Percentiles rank a stretch among this genome's conserved stretches.
These are phyloP conservation scores for Monosporascus sp. DNA, from an alignment of 2,329 filamentous ascomycete species.

Conservation along the genomic window DNA sequence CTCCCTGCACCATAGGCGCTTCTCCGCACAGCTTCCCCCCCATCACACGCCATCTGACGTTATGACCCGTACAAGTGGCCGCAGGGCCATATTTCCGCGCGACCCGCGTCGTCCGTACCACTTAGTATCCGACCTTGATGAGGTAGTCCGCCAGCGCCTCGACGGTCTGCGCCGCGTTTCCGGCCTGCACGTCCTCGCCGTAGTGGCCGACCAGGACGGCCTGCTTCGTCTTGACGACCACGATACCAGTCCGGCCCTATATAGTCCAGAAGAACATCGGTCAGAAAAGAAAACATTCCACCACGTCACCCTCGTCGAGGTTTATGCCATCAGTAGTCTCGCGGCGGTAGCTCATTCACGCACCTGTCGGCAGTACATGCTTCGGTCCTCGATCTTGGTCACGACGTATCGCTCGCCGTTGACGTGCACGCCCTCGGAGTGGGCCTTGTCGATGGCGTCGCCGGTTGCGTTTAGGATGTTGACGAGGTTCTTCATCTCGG, in stretches of 20 bases:
- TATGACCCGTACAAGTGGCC: too few relatives aligned
- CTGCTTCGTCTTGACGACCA: slow-evolving; percentile 81
- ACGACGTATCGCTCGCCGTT: slow-evolving; percentile 73
- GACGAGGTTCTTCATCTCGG: slow-evolving; percentile 55
- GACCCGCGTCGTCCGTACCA: slow-evolving; percentile 1
- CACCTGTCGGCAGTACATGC: slow-evolving; percentile 84
- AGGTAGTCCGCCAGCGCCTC: slow-evolving; percentile 86
- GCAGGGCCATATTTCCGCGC: background rate
- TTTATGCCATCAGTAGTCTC: too few relatives aligned
- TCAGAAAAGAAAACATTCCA: slow-evolving; percentile 1
- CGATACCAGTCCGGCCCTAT: slow-evolving; percentile 71
- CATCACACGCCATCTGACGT: too few relatives aligned
- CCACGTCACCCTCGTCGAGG: background rate
- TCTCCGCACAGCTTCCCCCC: background rate
- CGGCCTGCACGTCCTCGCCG: slow-evolving; percentile 65
- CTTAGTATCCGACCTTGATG: slow-evolving; percentile 70
- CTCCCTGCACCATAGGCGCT: background rate
- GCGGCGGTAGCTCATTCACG: slow-evolving; percentile 15
- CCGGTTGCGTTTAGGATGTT: slow-evolving; percentile 42
- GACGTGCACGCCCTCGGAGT: slow-evolving; percentile 69
- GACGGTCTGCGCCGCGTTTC: slow-evolving; percentile 72
- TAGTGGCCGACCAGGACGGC: slow-evolving; percentile 88
- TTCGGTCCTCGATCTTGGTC: slow-evolving; percentile 69
- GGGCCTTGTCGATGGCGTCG: slow-evolving; percentile 58
- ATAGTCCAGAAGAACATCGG: background rate